phyloP scores from a whole-genome alignment of 2,329 filamentous ascomycete genomes.

The Penicillium decumbens region DNA sequence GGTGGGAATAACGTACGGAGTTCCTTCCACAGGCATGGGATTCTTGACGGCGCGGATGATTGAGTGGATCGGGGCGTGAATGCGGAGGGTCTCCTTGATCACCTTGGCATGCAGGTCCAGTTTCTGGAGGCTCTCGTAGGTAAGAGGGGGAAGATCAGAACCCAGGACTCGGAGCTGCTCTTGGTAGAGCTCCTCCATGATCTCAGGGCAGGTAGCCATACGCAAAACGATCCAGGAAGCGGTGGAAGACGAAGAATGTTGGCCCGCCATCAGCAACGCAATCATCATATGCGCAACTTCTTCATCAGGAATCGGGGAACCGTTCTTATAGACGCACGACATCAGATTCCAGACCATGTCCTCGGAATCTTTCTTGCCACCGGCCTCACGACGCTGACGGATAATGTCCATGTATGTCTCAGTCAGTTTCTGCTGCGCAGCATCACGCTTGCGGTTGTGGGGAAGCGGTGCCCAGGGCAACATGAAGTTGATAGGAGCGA shows the following conservation, averaged over 20 bases:
- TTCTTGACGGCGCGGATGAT: constrained; percentile 90
- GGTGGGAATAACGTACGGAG: constrained; percentile 75
- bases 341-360: constrained; percentile 93
- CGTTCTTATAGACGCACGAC: constrained; percentile 80
- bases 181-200: constrained; percentile 74
- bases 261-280: constrained; percentile 83
- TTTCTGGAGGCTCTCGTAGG: constrained; percentile 71
- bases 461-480: constrained; percentile 82
- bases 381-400: constrained; percentile 59
- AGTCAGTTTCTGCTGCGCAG: constrained; percentile 73
- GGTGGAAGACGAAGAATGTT: constrained; percentile 82
- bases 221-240: constrained; percentile 80
- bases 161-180: constrained; percentile 76
- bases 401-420: constrained; percentile 81
- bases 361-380: constrained; percentile 50
- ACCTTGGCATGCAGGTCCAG: constrained; percentile 78
- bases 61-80: constrained; percentile 90
- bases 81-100: constrained; percentile 84
- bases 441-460: constrained; percentile 78
- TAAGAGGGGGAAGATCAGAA: constrained; percentile 66
- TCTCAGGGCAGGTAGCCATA: constrained; percentile 71
- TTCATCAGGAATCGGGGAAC: constrained; percentile 69
- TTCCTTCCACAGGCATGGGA: constrained; percentile 77
- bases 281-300: constrained; percentile 94
- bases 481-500: constrained; percentile 85